phyloP scores from a whole-genome alignment of 306 rosid genomes.

The Dryas alaskensis region DNA sequence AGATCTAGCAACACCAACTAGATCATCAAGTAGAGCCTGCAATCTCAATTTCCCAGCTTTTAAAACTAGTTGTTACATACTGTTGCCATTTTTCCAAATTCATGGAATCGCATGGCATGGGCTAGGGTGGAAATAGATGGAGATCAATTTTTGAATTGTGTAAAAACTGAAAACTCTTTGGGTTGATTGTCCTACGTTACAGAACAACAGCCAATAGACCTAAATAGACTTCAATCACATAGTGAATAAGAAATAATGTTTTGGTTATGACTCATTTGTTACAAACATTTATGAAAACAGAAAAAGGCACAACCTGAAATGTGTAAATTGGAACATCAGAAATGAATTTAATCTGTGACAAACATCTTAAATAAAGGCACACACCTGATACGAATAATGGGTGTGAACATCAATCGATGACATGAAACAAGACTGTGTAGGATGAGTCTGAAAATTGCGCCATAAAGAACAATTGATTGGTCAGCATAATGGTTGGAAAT shows the following conservation, averaged over 20 bases:
- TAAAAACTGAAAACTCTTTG: neutral
- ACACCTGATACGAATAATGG: conserved; percentile 97
- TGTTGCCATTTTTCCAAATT: neutral
- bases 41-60: neutral
- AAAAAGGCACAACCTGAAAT: neutral
- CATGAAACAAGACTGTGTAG: conserved; percentile 99
- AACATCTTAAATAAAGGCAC: conserved; percentile 5
- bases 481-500: conserved; percentile 9
- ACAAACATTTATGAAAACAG: too few relatives aligned
- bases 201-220: neutral
- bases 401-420: conserved; percentile 96
- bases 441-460: conserved; percentile 74
- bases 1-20: too few relatives aligned
- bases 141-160: neutral
- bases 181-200: neutral
- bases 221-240: neutral
- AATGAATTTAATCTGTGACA: neutral
- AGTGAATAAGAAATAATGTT: neutral
- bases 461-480: neutral
- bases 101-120: neutral
- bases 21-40: too few relatives aligned
- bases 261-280: neutral
- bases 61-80: neutral
- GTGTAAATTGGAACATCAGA: neutral
- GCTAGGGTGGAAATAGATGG: neutral